phyloP scores from a whole-genome alignment of 2,329 filamentous ascomycete genomes.

The Davidsoniella australis region DNA sequence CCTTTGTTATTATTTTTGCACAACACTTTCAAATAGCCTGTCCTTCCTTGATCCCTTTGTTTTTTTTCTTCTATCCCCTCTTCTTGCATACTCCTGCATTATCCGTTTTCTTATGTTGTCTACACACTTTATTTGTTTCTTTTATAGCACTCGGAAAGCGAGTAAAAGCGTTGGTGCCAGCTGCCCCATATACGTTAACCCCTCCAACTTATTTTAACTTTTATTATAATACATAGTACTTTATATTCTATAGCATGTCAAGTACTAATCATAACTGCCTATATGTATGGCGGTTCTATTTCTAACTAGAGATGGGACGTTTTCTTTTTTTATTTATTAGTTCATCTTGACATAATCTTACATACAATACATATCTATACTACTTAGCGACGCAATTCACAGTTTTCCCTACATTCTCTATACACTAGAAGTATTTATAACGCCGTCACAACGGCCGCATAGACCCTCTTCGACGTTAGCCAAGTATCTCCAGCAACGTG shows the following conservation, averaged over 20 bases:
- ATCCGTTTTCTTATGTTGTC: neutral
- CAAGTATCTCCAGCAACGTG: conserved; percentile 76
- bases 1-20: neutral
- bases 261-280: neutral
- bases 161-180: neutral
- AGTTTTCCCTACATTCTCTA: neutral
- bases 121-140: neutral
- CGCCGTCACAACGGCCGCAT: conserved; percentile 56
- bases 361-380: neutral
- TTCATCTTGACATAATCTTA: conserved; percentile 6
- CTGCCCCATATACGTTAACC: no score
- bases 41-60: neutral
- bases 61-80: neutral
- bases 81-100: neutral
- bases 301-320: no score
- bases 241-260: neutral
- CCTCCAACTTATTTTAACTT: no score
- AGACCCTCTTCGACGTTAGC: conserved; percentile 48
- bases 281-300: no score
- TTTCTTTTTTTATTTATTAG: neutral
- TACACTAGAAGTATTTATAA: conserved; percentile 25
- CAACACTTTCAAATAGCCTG: neutral
- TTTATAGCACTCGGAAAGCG: neutral
- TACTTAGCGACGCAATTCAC: no score
- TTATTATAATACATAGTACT: no score